Evolutionary conservation across 345 rosid genomes (phyloP), one percentile per base, ranked within the genome.

Genomic region (Eutrema yunnanense): DNA sequence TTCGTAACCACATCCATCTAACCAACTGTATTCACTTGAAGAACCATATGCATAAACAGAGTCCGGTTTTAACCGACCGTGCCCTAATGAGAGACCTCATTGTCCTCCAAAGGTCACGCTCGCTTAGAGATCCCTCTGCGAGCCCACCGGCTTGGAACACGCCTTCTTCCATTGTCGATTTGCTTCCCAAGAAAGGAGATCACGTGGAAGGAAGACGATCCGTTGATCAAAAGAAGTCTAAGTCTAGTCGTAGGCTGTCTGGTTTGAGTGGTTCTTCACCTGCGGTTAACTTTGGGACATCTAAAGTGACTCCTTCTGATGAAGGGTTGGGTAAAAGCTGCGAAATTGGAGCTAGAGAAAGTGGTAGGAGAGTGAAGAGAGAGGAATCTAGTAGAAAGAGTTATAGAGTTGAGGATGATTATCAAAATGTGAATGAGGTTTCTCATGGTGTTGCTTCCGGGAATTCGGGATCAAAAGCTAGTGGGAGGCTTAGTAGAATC

Each of bases 11-110:
- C 78, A 84, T 92, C 77, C 99, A 95, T 67, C 81, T 95, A 70
- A 90, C 97, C 9, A 95, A 95, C 60, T 95, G 99, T 69, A 95
- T 95, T 75, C 97, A 95, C 81, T 83, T 95, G 81, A 95, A 95
- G 83, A 89, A 95, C 78, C 97, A 95, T 78, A 89, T 95, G 96
- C 99, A 92, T 69, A 95, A 92, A 78, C 99, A 92, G 53, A 95
- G 96, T 64, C 97, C 97, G 4, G 82, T 86, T 38, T 73, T 86
- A 66, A 79, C 85, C 7, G 97, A 92, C 75, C 84, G 96, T 73
- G 85, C 87, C 0, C 78, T 91, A n/a, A 86, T 90, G 89, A 87
- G 92, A 82, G 99, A 91, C 82, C 96, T 95, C 72, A 82, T 87
- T 57, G 90, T 80, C 69, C 96, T 95, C 30, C 99, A 95, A 76